Conservation (phyloP, 2,329 filamentous ascomycete species). For the Fusarium sublunatum region DNA sequence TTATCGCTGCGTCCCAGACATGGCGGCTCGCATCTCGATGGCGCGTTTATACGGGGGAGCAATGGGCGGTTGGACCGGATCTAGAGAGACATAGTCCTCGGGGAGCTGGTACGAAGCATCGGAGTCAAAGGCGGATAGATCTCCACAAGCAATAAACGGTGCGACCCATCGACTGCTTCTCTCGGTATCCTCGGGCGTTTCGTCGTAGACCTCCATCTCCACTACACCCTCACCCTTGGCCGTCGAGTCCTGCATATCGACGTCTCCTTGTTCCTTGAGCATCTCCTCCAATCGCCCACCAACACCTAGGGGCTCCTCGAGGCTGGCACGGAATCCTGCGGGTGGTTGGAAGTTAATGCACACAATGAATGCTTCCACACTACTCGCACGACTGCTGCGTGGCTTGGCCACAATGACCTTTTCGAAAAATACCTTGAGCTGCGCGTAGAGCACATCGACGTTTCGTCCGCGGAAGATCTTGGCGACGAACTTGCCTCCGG, state of each 20-base stretch:
- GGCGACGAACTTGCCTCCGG: slow-evolving; percentile 95
- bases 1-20: slow-evolving; percentile 49
- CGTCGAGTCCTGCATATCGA: slow-evolving; percentile 59
- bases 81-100: slow-evolving; percentile 84
- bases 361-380: slow-evolving; percentile 96
- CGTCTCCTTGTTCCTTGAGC: slow-evolving; percentile 55
- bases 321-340: slow-evolving; percentile 76
- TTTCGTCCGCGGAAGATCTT: slow-evolving; percentile 97
- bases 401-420: slow-evolving; percentile 93
- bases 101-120: slow-evolving; percentile 94
- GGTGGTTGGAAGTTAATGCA: slow-evolving; percentile 91
- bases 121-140: slow-evolving; percentile 93
- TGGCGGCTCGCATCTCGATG: slow-evolving; percentile 72
- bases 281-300: slow-evolving; percentile 65
- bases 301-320: slow-evolving; percentile 79
- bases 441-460: slow-evolving; percentile 94
- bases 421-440: slow-evolving; percentile 89
- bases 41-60: slow-evolving; percentile 95
- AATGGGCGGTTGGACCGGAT: slow-evolving; percentile 94
- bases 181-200: slow-evolving; percentile 42
- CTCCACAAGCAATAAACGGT: slow-evolving; percentile 96
- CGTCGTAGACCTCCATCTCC: slow-evolving; percentile 64
- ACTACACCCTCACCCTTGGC: slow-evolving; percentile 52
- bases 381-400: slow-evolving; percentile 92
- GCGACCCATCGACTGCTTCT: slow-evolving; percentile 81